A percentile compares a stretch with the other conserved stretches of the same genome.
These are phyloP conservation scores for Cephalotrichum gorgonifer DNA, from an alignment of 2,329 filamentous ascomycete genomes.

Conservation along the genomic window DNA sequence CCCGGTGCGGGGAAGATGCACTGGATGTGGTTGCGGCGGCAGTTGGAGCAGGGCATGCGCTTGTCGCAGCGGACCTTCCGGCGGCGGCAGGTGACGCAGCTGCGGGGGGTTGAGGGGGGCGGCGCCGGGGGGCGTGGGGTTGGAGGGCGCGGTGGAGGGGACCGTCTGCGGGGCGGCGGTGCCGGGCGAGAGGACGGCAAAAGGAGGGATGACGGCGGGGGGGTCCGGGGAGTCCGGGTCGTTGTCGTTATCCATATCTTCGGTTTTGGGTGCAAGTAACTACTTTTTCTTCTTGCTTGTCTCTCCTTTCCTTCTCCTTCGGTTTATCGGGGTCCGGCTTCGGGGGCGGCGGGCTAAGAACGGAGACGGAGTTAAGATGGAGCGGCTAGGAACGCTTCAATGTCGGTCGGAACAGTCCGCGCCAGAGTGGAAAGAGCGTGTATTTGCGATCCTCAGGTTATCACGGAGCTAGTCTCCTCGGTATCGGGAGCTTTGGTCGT, in stretches of 20 bases:
- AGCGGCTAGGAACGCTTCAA: too few species aligned
- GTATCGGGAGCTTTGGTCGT: too few species aligned
- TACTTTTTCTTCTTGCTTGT: not conserved
- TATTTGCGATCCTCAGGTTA: too few species aligned
- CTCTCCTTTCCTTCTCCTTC: too few species aligned
- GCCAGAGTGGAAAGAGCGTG: too few species aligned
- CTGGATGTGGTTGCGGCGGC: slow-evolving; percentile 57
- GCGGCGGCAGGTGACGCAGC: slow-evolving; percentile 38
- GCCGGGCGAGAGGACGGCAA: slow-evolving; percentile 8
- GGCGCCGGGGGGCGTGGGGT: slow-evolving; percentile 17
- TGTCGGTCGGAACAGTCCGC: too few species aligned
- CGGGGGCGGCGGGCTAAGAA: too few species aligned
- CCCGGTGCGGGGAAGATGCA: slow-evolving; percentile 69
- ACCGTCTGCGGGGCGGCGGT: slow-evolving; percentile 6
- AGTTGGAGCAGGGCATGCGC: slow-evolving; percentile 66
- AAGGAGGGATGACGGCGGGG: slow-evolving; percentile 3
- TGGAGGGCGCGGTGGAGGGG: slow-evolving; percentile 1
- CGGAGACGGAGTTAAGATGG: too few species aligned
- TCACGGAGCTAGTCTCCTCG: too few species aligned
- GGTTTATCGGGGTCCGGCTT: too few species aligned
- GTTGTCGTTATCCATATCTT: slow-evolving; percentile 3
- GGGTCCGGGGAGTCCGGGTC: slow-evolving; percentile 1
- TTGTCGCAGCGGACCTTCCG: slow-evolving; percentile 72
- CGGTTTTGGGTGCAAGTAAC: not conserved
- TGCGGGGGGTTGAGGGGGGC: slow-evolving; percentile 34